Evolutionary conservation across 768 basidiomycete genomes (phyloP), one percentile per base, ranked within the genome.

Genomic region (Leccinum imitatum): DNA sequence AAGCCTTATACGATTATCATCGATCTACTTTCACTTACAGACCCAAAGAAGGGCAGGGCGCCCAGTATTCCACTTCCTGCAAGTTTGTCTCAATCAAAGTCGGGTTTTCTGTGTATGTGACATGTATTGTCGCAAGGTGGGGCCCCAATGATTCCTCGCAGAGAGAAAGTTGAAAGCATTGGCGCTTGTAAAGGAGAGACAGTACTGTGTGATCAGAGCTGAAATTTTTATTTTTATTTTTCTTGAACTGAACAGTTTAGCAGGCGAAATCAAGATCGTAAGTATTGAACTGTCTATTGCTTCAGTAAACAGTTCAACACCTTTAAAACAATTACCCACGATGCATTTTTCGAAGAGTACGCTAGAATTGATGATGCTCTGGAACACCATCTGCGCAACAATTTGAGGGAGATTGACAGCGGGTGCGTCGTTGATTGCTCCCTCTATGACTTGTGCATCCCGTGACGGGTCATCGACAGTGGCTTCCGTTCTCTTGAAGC

Each of bases 1-100:
- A 33, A 5, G 31, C 11, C 11, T 0, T 33, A 33, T 33, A 33
- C 11, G 31, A 33, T 33, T 0, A 33, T 10, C 39, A 39, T 17
- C 91, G 87, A 50, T 91, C 86, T 39, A 17, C 37, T 39, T 39
- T 17, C 37, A 17, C 3, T 39, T 39, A 39, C 15, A 1, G 39
- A 39, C 39, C 39, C 15, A 39, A 39, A 31, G 15, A 8, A 9
- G 14, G 7, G 15, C 15, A 35, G 33, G 0, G 13, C 13, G 2
- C 33, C 11, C 11, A 39, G 39, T 41, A n/a, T 41, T 41, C 17
- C 39, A 41, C 39, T 41, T n/a, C 39, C 39, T 41, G 39, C 3
- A 41, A 9, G 39, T 17, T n/a, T 0, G 17, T 39, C 7, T 15
- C 15, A 17, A 3, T 39, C 15, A 39, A 39, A 39, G 7, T 39